Evolutionary conservation across 176 grass and related monocot species (phyloP).

Genomic region (Ananas comosus): DNA sequence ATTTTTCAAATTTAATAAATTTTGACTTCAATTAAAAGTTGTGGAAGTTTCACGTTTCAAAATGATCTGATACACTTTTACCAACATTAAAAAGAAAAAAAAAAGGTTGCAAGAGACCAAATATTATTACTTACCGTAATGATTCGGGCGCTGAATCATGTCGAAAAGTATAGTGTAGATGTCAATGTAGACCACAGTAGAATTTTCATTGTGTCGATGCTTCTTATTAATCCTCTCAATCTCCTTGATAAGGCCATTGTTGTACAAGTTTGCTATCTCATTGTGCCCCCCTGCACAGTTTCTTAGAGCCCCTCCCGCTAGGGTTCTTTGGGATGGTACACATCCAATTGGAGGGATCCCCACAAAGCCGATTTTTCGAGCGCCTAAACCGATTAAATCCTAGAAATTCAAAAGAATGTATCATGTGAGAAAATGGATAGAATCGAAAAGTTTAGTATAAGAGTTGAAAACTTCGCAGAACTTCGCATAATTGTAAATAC

Average conservation of each 20-base stretch:
- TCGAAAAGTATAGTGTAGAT: constrained; percentile 27
- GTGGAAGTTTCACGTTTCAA: not conserved
- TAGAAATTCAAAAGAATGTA: constrained; percentile 12
- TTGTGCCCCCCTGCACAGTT: constrained; percentile 44
- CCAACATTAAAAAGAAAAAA: too few species aligned
- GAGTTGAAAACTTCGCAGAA: too few species aligned
- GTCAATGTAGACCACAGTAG: not conserved
- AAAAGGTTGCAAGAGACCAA: not conserved
- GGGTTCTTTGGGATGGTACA: constrained; percentile 71
- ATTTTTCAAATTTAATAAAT: not conserved
- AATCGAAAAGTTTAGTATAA: too few species aligned
- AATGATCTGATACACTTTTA: not conserved
- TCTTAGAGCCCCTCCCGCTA: constrained; percentile 27
- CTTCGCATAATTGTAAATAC: too few species aligned
- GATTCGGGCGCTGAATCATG: constrained; percentile 43
- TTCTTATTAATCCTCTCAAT: constrained; percentile 4
- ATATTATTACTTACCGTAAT: constrained; percentile 30
- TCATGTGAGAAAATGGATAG: not conserved
- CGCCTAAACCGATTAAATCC: constrained; percentile 42
- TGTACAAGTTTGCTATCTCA: constrained; percentile 39
- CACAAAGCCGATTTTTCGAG: constrained; percentile 39
- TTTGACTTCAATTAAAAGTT: not conserved
- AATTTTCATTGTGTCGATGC: not conserved
- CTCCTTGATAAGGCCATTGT: constrained; percentile 26
- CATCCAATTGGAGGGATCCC: constrained; percentile 76